Evolutionary conservation across 805 yeast species (phyloP), one percentile per base, ranked within the genome.

Genomic region (Lipomyces sp.): DNA sequence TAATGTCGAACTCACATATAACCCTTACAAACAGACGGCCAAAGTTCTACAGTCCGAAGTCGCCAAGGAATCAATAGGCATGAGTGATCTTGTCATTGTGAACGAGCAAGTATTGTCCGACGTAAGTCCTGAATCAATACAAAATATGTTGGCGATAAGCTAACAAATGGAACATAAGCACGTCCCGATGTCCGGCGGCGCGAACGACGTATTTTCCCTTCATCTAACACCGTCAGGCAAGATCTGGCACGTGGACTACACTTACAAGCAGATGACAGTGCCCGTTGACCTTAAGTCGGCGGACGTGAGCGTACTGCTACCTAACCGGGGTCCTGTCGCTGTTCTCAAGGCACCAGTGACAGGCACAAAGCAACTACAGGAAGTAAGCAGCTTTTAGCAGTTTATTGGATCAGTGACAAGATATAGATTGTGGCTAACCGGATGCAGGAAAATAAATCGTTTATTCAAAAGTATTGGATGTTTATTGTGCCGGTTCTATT

Each of bases 401-500:
- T 42, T 42, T 13, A 51, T 39, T 11, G 18, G 13, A 37, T n/a
- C 6, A 29, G 11, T 10, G 18, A 13, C n/a, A 48, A 10, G 34
- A 18, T 15, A 10, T n/a, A 15, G 30, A n/a, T 15, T 6, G 18
- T 11, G 15, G n/a, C 39, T 34, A 42, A 18, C 13, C 32, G 48
- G 7, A 4, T 37, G 5, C 37, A 68, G 67, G 61, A 56, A 30
- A 62, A 67, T 10, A 57, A 64, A 13, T 63, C 71, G 55, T 68
- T 68, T 57, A 56, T 68, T 29, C 71, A 68, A 53, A 68, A 68
- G 50, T 68, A 68, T 56, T 68, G 71, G 71, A 63, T 68, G 69
- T 68, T 68, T 32, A 59, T 68, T 37, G 69, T 68, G 2, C 69
- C 69, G 10, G 53, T 65, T 63, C 35, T 68, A 18, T 63, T 68